Evolutionary conservation across 192 early-diverging fungal species (phyloP), one percentile per base, ranked within the genome.

Genomic region (Entophlyctis helioformis): DNA sequence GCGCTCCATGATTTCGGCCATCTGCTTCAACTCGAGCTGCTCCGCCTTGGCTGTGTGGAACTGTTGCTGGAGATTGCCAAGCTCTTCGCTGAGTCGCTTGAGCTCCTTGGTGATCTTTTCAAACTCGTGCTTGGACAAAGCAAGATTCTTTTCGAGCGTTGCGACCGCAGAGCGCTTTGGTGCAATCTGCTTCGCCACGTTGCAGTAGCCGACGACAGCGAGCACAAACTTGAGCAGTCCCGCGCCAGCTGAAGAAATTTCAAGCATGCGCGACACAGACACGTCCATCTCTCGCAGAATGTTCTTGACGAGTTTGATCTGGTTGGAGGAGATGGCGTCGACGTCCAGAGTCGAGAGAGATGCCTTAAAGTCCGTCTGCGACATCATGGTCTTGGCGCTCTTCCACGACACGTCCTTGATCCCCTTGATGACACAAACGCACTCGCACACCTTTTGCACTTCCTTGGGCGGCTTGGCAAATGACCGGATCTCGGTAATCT

Each of bases 351-450:
- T 24, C 29, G 58, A 57, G 18, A 77, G 50, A 3, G 74, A 77
- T 3, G 74, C 59, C 39, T 77, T 77, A 51, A 77, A 77, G 44
- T 77, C 74, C 36, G 54, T 66, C 23, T 65, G 62, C 0, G 71
- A 74, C 74, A 77, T 77, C 74, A 77, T 77, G 16, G 58, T 62
- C 41, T 77, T 77, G 4, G 74, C 74, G 40, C 67, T 71, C 57
- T 77, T 77, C 74, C 74, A 77, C 9, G 74, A 77, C 2, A 77
- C 68, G 55, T 77, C 74, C 36, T 77, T 77, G 54, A 77, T 77
- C 10, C 67, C 67, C 45, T 77, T 77, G 42, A 77, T 67, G 37
- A 73, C 70, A 51, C 74, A 77, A 46, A 77, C 62, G 52, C 74
- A 77, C 45, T 77, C 74, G 45, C 74, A 77, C 16, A 77, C 74